phyloP scores from a whole-genome alignment of 495 filamentous ascomycete genomes.

The Talaromyces thailandensis region DNA sequence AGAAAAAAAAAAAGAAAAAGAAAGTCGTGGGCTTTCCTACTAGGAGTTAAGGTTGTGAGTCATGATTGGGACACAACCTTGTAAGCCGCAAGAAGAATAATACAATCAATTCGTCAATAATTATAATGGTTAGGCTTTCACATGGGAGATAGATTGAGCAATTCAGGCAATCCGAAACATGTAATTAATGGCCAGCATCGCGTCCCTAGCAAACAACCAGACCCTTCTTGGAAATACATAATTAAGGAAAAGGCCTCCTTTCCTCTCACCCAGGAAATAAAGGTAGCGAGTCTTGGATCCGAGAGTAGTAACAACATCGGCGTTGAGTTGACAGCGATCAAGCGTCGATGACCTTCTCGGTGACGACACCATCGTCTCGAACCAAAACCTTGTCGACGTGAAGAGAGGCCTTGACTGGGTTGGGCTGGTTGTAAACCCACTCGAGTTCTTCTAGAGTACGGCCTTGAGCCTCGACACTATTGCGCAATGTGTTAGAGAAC shows the following conservation, averaged over 20 bases:
- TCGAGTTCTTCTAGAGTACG: slow-evolving; percentile 66
- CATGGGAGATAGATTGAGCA: not conserved
- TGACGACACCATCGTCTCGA: slow-evolving; percentile 40
- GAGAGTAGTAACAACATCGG: not conserved
- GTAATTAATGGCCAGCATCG: not conserved
- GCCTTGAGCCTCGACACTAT: slow-evolving; percentile 55
- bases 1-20: too few relatives aligned
- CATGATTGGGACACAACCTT: not conserved
- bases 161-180: not conserved
- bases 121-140: not conserved
- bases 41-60: too few relatives aligned
- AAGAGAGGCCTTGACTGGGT: slow-evolving; percentile 50
- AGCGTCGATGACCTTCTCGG: slow-evolving; percentile 34
- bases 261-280: not conserved
- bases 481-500: not conserved
- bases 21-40: too few relatives aligned
- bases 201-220: not conserved
- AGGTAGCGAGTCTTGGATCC: not conserved
- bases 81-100: not conserved
- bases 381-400: slow-evolving; percentile 48
- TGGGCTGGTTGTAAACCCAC: slow-evolving; percentile 54
- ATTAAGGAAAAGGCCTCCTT: not conserved
- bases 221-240: not conserved
- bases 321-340: not conserved
- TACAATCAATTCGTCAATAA: not conserved